A percentile compares a stretch with the other conserved stretches of the same genome.
Evolutionary conservation across 345 rosid genomes (phyloP).

Genomic region (Salix dunnii): DNA sequence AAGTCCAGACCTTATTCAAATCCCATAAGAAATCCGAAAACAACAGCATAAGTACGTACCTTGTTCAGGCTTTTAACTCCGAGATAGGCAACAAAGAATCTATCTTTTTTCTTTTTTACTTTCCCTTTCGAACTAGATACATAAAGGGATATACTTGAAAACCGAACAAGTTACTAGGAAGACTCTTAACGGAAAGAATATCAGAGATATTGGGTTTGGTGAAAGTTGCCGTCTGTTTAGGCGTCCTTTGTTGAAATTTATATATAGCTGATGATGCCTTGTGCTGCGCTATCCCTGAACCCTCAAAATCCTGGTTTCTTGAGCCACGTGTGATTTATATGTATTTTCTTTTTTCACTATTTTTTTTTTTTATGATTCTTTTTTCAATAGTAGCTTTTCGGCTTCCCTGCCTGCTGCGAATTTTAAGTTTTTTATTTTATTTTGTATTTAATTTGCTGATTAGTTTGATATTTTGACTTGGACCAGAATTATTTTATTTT

Average conservation of each 20-base stretch:
- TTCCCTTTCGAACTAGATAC: background rate
- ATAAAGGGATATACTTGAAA: background rate
- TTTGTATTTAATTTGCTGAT: no score
- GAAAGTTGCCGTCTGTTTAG: background rate
- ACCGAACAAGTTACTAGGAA: background rate
- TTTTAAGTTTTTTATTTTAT: no score
- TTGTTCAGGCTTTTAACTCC: background rate
- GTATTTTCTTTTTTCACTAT: no score
- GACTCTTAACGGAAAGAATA: background rate
- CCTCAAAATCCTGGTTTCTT: background rate
- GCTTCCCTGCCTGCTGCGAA: no score
- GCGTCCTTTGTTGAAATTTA: constrained; percentile 3
- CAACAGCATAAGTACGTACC: background rate
- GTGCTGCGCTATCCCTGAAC: no score
- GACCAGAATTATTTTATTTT: no score
- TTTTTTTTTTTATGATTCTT: no score
- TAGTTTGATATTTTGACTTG: no score
- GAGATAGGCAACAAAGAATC: background rate
- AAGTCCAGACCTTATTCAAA: background rate
- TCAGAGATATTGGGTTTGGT: background rate
- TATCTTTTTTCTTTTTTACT: background rate
- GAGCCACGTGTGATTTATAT: background rate
- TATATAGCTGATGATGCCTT: background rate
- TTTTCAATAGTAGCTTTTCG: no score
- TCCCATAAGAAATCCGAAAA: background rate